A percentile compares a stretch with the other conserved stretches of the same genome.
Evolutionary conservation across 495 filamentous ascomycete species (phyloP).

Genomic region (Neurospora cerealis): DNA sequence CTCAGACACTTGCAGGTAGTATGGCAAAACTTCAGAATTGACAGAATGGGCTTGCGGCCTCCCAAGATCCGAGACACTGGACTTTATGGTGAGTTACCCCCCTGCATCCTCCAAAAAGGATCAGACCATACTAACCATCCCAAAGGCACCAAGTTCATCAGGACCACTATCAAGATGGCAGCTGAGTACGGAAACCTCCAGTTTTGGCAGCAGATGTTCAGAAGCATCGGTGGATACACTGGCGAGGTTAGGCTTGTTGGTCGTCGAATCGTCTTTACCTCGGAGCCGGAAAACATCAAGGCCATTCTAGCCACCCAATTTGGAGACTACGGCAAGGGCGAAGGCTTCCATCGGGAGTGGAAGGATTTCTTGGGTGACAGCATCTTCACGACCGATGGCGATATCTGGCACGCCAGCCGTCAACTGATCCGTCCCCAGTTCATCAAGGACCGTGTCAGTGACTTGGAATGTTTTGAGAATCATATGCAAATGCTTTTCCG

Average conservation of each 20-base stretch:
- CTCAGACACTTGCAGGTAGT: conserved; percentile 13
- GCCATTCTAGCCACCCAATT: conserved; percentile 75
- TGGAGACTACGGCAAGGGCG: conserved; percentile 60
- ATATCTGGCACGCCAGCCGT: conserved; percentile 62
- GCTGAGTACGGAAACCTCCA: conserved; percentile 44
- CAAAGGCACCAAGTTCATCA: conserved; percentile 54
- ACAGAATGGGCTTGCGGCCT: conserved; percentile 25
- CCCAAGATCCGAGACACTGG: conserved; percentile 10
- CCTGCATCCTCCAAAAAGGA: conserved; percentile 9
- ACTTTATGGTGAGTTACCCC: conserved; percentile 19
- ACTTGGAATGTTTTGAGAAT: conserved; percentile 70
- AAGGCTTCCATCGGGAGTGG: conserved; percentile 60
- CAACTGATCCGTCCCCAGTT: conserved; percentile 80
- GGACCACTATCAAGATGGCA: conserved; percentile 38
- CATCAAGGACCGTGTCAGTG: conserved; percentile 65
- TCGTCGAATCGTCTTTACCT: conserved; percentile 53
- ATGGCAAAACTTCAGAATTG: conserved; percentile 28
- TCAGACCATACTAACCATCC: background rate
- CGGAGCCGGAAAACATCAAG: conserved; percentile 79
- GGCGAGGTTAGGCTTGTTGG: conserved; percentile 48
- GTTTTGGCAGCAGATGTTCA: conserved; percentile 48
- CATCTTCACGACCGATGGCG: conserved; percentile 72
- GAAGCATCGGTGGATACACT: conserved; percentile 34
- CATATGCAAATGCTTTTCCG: conserved; percentile 57
- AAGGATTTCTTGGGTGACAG: conserved; percentile 64